phyloP scores from a whole-genome alignment of 768 basidiomycete genomes.

The Lactarius akahatsu region DNA sequence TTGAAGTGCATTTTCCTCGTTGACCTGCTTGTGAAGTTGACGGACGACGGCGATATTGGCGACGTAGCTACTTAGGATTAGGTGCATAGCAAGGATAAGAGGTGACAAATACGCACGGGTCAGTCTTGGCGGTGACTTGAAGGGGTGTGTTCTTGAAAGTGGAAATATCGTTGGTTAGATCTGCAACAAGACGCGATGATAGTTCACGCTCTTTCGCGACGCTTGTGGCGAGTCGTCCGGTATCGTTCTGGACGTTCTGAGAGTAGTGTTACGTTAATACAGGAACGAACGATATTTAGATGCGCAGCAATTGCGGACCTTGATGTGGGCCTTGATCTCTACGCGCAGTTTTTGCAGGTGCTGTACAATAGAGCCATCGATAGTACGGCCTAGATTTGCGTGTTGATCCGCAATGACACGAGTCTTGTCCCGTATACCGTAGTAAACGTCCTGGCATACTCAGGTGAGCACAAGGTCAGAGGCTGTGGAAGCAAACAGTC shows the following conservation, averaged over 20 bases:
- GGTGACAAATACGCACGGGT: constrained; percentile 63
- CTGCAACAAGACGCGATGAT: constrained; percentile 80
- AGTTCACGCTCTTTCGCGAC: constrained; percentile 94
- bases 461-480: neutral
- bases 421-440: constrained; percentile 89
- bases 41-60: constrained; percentile 69
- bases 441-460: constrained; percentile 76
- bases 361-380: constrained; percentile 96
- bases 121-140: constrained; percentile 70
- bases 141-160: constrained; percentile 95
- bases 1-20: constrained; percentile 97
- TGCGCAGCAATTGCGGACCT: constrained; percentile 46
- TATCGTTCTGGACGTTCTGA: constrained; percentile 95
- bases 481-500: neutral
- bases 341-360: constrained; percentile 92
- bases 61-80: constrained; percentile 48
- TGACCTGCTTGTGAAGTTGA: constrained; percentile 88
- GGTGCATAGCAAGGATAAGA: constrained; percentile 21
- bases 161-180: constrained; percentile 85
- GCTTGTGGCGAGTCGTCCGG: constrained; percentile 83
- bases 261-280: neutral
- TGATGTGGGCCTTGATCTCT: constrained; percentile 98
- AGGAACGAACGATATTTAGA: neutral
- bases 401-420: constrained; percentile 93
- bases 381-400: constrained; percentile 91